phyloP scores from a whole-genome alignment of 495 filamentous ascomycete species.

The Bombardia bombarda region DNA sequence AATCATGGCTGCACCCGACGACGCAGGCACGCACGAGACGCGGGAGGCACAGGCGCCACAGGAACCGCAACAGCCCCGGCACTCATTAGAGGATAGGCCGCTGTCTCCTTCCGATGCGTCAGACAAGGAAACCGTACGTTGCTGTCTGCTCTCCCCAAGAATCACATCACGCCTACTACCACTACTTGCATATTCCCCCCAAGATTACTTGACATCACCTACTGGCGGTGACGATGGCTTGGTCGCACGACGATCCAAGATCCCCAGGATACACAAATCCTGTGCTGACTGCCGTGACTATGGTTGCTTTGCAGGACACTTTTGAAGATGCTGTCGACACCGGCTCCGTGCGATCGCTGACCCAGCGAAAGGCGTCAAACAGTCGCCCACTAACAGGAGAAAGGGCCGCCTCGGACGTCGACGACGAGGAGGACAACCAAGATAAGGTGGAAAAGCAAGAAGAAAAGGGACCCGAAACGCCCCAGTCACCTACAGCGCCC shows the following conservation, averaged over 20 bases:
- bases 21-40: neutral
- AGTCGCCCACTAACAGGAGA: constrained; percentile 19
- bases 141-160: neutral
- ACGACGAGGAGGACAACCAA: no score
- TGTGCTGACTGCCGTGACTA: neutral
- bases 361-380: constrained; percentile 40
- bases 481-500: constrained; percentile 5
- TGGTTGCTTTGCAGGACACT: constrained; percentile 51
- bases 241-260: constrained; percentile 2
- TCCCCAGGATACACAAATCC: neutral
- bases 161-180: neutral
- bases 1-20: constrained; percentile 11
- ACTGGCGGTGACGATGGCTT: no score
- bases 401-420: constrained; percentile 17
- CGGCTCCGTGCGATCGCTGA: constrained; percentile 38
- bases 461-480: no score
- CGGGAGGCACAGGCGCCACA: constrained; percentile 2
- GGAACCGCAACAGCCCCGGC: neutral
- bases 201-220: neutral
- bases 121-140: constrained; percentile 13
- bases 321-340: constrained; percentile 71
- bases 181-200: neutral
- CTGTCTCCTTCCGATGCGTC: constrained; percentile 1
- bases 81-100: neutral
- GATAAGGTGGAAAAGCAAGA: no score